Base-by-base conservation (phyloP, 1,139 yeast genomes). In the Debaryomyces nepalensis region DNA sequence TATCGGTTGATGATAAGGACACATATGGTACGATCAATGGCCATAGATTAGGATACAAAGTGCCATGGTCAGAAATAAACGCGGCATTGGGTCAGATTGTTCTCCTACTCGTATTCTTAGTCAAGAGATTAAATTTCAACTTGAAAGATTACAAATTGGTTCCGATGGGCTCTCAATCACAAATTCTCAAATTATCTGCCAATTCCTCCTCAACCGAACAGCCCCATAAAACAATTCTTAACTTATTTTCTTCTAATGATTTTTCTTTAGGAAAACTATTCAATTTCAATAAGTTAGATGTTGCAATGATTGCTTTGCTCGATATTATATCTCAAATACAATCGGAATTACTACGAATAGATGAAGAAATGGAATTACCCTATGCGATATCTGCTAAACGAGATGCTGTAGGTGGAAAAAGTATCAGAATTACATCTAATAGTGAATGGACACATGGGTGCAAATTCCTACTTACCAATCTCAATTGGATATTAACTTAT, bases 361-460 rank as follows among this genome's bases (percentile, higher is more conserved):
- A 85, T 52, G 58, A 66, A 6, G 77, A 75, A n/a, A 73, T 84
- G 33, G 89, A 82, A 41, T 63, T 89, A 19, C 97, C 98, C 0
- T 90, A 88, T 54, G 55, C 70, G 15, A 75, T 55, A 58, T 79
- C 65, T 54, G 52, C 65, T 3, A 73, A 75, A 32, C 52, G 54
- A 19, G 97, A 87, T 50, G 74, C 77, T 41, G 85, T 93, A 37
- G 96, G 96, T 1, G 91, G 88, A 0, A 78, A 81, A 46, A 81
- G 89, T 44, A 85, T 93, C 11, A 70, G 84, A 41, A 77, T 89
- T 2, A 81, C 89, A 2, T 77, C 88, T 8, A 85, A 84, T 56
- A 80, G 82, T 33, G 89, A 86, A 48, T 93, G 99, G 99, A 89
- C 97, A 0, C 79, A 82, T 26, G 91, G 96, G 1, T 91, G 97